Conservation (phyloP, 768 basidiomycete species). For the Calocera viscosa region DNA sequence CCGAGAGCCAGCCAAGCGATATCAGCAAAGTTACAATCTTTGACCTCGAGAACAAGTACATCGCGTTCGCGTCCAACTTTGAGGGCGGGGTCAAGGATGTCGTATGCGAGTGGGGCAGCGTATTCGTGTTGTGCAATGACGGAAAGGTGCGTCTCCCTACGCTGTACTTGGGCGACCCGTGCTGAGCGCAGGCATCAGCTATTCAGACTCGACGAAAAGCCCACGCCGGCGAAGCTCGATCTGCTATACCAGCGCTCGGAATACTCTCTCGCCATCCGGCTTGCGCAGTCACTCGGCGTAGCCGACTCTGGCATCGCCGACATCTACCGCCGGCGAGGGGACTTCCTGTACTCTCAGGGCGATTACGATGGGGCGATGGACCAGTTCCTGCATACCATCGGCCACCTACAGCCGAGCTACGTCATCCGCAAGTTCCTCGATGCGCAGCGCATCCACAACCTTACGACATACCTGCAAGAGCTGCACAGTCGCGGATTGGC, state of each 20-base stretch:
- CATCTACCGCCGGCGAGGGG: conserved; percentile 81
- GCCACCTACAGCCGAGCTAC: conserved; percentile 81
- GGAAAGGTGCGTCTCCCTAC: conserved; percentile 44
- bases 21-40: conserved; percentile 74
- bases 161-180: not conserved
- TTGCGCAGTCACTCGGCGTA: conserved; percentile 69
- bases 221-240: conserved; percentile 73
- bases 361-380: conserved; percentile 90
- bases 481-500: conserved; percentile 80
- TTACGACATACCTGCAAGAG: conserved; percentile 92
- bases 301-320: conserved; percentile 68
- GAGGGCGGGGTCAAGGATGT: conserved; percentile 72
- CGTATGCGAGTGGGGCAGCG: conserved; percentile 65
- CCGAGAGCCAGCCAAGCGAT: conserved; percentile 32
- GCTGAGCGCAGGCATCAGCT: conserved; percentile 33
- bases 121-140: conserved; percentile 68
- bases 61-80: conserved; percentile 73
- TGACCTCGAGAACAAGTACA: conserved; percentile 82
- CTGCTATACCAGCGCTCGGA: conserved; percentile 68
- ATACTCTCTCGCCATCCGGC: conserved; percentile 66
- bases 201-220: conserved; percentile 56
- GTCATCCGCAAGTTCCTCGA: conserved; percentile 98
- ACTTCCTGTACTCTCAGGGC: conserved; percentile 77
- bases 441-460: conserved; percentile 87
- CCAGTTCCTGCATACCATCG: conserved; percentile 83